Evolutionary conservation across 805 yeast species (phyloP), one percentile per base, ranked within the genome.

Genomic region (Jamesozyma lodderae): DNA sequence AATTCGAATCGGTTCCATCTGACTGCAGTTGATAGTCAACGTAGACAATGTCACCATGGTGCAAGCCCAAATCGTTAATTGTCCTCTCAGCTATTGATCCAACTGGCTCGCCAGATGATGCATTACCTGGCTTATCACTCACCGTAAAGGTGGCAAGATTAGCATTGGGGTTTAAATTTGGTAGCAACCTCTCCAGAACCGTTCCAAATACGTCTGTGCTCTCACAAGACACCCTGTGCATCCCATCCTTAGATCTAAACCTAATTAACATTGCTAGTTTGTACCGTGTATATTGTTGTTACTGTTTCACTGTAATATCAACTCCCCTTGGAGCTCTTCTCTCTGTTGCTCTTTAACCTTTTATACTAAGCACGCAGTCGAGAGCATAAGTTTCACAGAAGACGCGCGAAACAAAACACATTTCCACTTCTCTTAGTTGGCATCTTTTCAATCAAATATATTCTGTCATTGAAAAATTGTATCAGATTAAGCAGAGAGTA

Each of bases 161-260:
- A 6, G 50, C 37, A 10, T 47, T 37, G 2, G 50, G 38, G 18
- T 46, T 42, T 36, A 57, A 43, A 18, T 44, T 47, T 4, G 51
- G 43, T 21, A 45, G 25, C 20, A 75, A 58, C 35, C 63, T 60
- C 19, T 66, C 70, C 19, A 77, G 45, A 1, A 74, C 72, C 0
- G 48, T 47, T 4, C 59, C 53, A 42, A 83, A 75, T 7, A 63
- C 63, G 16, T 66, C 68, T 1, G 49, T 34, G 3, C 66, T 60
- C 19, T 74, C 75, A 21, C 73, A 75, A 19, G 64, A 56, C 25
- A 83, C 70, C 38, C 97, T 72, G 55, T 75, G 76, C 73, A 77
- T 80, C 7, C 97, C 97, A 48, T 83, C 82, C 52, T 75, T 84
- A 21, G 92, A 69, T 53, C 95, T 72, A 61, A 92, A 85, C 52